phyloP scores from a whole-genome alignment of 345 rosid genomes.

The Brassica juncea region DNA sequence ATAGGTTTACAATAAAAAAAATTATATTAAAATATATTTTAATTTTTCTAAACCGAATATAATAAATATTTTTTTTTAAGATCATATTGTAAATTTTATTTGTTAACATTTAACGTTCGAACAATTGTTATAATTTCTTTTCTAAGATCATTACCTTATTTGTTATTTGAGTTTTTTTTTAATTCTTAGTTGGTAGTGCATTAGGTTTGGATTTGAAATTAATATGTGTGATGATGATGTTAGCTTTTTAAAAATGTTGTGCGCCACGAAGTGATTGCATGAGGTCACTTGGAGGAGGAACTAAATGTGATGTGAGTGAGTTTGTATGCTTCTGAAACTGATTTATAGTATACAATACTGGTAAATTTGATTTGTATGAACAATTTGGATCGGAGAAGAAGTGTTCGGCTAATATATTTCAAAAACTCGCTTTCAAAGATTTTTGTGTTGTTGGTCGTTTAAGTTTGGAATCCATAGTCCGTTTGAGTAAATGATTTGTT shows the following conservation, averaged over 20 bases:
- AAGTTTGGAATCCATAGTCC: too few species aligned
- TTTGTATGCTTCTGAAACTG: background rate
- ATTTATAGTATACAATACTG: background rate
- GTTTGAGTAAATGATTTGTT: too few species aligned
- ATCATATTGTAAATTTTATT: background rate
- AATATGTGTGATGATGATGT: background rate
- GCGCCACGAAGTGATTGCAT: background rate
- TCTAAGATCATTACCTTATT: background rate
- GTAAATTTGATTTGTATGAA: too few species aligned
- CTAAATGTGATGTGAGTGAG: background rate
- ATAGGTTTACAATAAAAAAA: too few species aligned
- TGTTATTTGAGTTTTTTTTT: background rate
- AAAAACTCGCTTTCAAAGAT: too few species aligned
- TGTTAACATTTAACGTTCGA: background rate
- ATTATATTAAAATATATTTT: too few species aligned
- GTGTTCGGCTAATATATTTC: too few species aligned
- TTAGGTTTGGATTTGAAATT: background rate
- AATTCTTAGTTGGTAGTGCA: background rate
- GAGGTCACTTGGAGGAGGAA: background rate
- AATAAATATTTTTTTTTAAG: background rate
- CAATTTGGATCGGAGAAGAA: too few species aligned
- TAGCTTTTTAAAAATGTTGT: background rate
- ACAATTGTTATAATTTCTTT: background rate
- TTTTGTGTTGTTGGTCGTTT: too few species aligned
- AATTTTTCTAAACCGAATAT: background rate